Percentiles rank a stretch among this genome's conserved stretches.
Evolutionary conservation across 768 basidiomycete genomes (phyloP).

Genomic region (Chalciporus piperatus): DNA sequence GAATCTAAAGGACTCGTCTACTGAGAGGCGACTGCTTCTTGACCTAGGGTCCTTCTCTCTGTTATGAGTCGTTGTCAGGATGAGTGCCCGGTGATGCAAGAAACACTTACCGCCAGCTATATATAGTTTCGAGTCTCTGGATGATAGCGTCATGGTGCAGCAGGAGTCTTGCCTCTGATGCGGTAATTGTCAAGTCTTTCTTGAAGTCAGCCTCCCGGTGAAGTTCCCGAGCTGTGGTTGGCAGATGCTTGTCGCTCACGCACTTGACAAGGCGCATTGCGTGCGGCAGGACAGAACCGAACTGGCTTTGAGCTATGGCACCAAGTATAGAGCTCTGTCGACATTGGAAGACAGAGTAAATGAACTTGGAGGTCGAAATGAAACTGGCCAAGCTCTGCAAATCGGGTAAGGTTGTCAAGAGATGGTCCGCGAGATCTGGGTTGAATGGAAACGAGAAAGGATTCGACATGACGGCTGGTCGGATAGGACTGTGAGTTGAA

Average conservation of each 20-base stretch:
- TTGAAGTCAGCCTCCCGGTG: constrained; percentile 3
- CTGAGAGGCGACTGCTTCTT: constrained; percentile 27
- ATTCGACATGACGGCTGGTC: constrained; percentile 1
- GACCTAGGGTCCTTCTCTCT: constrained; percentile 39
- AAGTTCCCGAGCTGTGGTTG: constrained; percentile 7
- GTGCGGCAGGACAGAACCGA: constrained; percentile 31
- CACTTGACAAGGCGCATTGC: constrained; percentile 28
- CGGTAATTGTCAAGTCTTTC: constrained; percentile 10
- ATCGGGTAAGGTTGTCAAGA: constrained; percentile 28
- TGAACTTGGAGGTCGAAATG: constrained; percentile 30
- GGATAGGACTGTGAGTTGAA: too few species aligned
- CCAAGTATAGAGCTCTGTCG: constrained; percentile 32
- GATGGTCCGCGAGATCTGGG: constrained; percentile 31
- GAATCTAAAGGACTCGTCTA: constrained; percentile 32
- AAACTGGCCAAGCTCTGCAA: constrained; percentile 26
- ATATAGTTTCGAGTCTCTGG: constrained; percentile 35
- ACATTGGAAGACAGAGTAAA: constrained; percentile 28
- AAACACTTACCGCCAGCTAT: constrained; percentile 36
- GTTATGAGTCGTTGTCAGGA: not conserved
- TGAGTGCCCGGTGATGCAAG: not conserved
- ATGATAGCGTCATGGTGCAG: constrained; percentile 25
- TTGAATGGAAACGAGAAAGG: constrained; percentile 5
- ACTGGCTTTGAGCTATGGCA: constrained; percentile 27
- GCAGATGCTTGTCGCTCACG: not conserved
- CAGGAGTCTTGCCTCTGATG: constrained; percentile 22